These are phyloP conservation scores for Septoria petroselini DNA, from an alignment of 2,329 filamentous ascomycete species.

Conservation along the genomic window DNA sequence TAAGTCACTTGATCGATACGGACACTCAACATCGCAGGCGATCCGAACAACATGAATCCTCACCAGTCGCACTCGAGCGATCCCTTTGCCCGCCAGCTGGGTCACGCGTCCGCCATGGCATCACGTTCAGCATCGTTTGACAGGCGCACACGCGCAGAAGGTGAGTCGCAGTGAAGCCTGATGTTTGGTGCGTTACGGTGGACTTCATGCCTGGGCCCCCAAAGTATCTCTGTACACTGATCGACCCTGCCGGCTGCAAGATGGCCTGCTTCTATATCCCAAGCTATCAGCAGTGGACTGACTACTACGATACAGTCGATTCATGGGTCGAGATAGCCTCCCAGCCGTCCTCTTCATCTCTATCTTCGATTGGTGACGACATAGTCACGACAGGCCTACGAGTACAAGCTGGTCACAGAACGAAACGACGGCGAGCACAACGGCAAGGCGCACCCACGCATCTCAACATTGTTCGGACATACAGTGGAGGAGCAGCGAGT, in stretches of 20 bases:
- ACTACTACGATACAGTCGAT: slow-evolving; percentile 54
- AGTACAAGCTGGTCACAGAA: slow-evolving; percentile 64
- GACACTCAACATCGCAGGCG: slow-evolving; percentile 1
- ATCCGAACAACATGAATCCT: slow-evolving; percentile 11
- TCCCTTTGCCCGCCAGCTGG: slow-evolving; percentile 23
- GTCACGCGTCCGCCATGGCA: slow-evolving; percentile 31
- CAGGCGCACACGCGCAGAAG: slow-evolving; percentile 32
- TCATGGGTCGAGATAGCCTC: slow-evolving; percentile 96
- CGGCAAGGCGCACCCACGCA: slow-evolving; percentile 43
- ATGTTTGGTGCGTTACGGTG: background rate
- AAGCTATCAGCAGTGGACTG: slow-evolving; percentile 27
- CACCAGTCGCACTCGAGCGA: slow-evolving; percentile 24
- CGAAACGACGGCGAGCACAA: slow-evolving; percentile 54
- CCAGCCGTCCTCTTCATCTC: slow-evolving; percentile 86
- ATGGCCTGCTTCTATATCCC: slow-evolving; percentile 28
- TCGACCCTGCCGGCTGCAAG: slow-evolving; percentile 3
- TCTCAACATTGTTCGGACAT: slow-evolving; percentile 45
- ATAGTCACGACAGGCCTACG: slow-evolving; percentile 85
- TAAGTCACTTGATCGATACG: background rate
- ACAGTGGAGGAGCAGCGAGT: slow-evolving; percentile 54
- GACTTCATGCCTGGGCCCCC: background rate
- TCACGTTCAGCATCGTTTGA: slow-evolving; percentile 34
- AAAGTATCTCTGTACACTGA: slow-evolving; percentile 10
- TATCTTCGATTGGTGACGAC: slow-evolving; percentile 80
- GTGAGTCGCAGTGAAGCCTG: slow-evolving; percentile 25